Conservation (phyloP, 768 basidiomycete species). For the Kockovaella imperatae region DNA sequence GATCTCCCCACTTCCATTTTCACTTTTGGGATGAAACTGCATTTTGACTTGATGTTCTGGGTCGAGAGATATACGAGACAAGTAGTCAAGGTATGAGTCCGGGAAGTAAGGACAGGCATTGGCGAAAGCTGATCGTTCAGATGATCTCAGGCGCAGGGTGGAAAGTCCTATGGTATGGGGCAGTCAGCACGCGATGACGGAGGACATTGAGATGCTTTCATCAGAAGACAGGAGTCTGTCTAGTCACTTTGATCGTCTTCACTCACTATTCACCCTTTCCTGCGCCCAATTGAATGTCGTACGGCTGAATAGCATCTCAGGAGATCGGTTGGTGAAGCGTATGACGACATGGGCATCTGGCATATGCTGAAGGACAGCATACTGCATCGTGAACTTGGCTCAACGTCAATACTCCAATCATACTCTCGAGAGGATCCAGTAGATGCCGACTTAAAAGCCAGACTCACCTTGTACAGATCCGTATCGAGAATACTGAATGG, state of each 20-base stretch:
- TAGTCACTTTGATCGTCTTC: neutral
- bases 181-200: neutral
- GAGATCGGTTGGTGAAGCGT: constrained; percentile 71
- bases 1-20: constrained; percentile 57
- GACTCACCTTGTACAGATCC: constrained; percentile 78
- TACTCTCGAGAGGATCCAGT: too few species aligned
- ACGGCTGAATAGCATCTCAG: constrained; percentile 58
- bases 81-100: constrained; percentile 65
- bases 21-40: constrained; percentile 55
- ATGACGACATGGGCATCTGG: constrained; percentile 64
- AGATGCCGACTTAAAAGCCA: neutral
- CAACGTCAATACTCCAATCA: constrained; percentile 4
- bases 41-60: constrained; percentile 57
- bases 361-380: constrained; percentile 72
- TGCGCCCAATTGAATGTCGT: constrained; percentile 58
- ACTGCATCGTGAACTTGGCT: constrained; percentile 63
- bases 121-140: constrained; percentile 63
- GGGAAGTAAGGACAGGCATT: constrained; percentile 67
- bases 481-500: constrained; percentile 72
- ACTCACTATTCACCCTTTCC: constrained; percentile 54
- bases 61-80: constrained; percentile 46
- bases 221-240: neutral
- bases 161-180: constrained; percentile 60
- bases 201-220: neutral
- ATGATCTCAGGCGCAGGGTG: constrained; percentile 53